phyloP scores from a whole-genome alignment of 768 basidiomycete species.

The Agrocybe pediades region DNA sequence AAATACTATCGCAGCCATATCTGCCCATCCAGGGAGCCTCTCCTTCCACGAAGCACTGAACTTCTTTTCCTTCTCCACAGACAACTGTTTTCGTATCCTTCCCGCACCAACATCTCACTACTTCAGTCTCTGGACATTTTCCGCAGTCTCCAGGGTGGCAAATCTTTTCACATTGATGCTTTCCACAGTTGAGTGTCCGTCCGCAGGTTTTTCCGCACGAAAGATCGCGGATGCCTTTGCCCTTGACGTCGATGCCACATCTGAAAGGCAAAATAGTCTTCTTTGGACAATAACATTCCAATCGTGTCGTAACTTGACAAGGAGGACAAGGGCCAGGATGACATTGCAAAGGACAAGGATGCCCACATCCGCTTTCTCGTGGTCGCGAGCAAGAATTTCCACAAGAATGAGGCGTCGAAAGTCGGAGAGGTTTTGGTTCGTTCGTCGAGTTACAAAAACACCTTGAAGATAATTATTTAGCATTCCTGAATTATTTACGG shows the following conservation, averaged over 20 bases:
- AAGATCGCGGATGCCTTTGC: conserved; percentile 28
- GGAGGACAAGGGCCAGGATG: conserved; percentile 98
- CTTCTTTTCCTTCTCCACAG: conserved; percentile 67
- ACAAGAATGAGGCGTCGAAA: conserved; percentile 79
- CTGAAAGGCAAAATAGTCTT: conserved; percentile 57
- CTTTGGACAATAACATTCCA: conserved; percentile 80
- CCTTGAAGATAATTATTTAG: conserved; percentile 38
- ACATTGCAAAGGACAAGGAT: conserved; percentile 82
- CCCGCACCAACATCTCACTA: conserved; percentile 80
- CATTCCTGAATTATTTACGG: background rate
- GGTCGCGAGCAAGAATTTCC: conserved; percentile 65
- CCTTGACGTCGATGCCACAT: conserved; percentile 49
- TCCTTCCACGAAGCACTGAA: conserved; percentile 40
- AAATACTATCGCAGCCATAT: conserved; percentile 57
- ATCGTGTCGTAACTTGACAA: conserved; percentile 76
- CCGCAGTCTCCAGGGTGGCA: conserved; percentile 84
- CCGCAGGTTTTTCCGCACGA: conserved; percentile 48
- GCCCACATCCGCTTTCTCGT: conserved; percentile 63
- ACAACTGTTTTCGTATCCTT: conserved; percentile 53
- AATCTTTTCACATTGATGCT: conserved; percentile 64
- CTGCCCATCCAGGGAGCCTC: conserved; percentile 65
- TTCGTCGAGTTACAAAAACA: conserved; percentile 82
- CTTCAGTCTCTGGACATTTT: conserved; percentile 58
- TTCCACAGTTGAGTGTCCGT: conserved; percentile 61
- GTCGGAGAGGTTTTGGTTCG: conserved; percentile 71